These are phyloP conservation scores for Raphanus hybrid DNA, from an alignment of 441 rosid species.

Conservation along the genomic window DNA sequence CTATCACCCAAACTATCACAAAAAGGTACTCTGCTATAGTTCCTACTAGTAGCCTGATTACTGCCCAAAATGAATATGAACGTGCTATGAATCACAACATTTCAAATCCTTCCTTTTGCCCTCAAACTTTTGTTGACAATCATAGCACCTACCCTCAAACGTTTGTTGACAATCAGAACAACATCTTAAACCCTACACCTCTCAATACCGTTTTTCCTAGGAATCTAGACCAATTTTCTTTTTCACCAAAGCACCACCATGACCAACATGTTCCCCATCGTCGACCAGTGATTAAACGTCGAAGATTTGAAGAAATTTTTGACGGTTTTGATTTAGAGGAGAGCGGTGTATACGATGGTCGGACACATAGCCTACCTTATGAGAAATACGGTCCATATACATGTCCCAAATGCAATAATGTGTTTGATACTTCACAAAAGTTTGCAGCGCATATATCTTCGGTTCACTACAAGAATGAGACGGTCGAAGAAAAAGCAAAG, in stretches of 20 bases:
- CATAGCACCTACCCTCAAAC: neutral
- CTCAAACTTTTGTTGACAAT: neutral
- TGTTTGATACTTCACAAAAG: constrained; percentile 28
- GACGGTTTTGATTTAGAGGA: neutral
- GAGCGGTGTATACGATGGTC: constrained; percentile 27
- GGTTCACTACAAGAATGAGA: constrained; percentile 25
- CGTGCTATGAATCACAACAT: constrained; percentile 7
- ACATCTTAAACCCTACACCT: constrained; percentile 21
- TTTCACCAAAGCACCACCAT: constrained; percentile 10
- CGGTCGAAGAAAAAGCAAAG: neutral
- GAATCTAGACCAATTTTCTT: neutral
- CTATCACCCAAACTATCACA: constrained; percentile 22
- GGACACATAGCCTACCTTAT: constrained; percentile 28
- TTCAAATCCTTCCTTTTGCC: constrained; percentile 3
- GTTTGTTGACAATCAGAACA: neutral
- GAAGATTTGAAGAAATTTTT: neutral
- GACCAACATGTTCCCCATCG: constrained; percentile 5
- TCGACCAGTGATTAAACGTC: constrained; percentile 14
- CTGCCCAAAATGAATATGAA: constrained; percentile 5
- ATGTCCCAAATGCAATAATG: constrained; percentile 15
- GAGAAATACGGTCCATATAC: constrained; percentile 32
- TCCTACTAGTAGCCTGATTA: constrained; percentile 3
- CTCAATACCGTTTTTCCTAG: constrained; percentile 3
- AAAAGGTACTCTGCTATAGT: constrained; percentile 13
- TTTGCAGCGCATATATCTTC: constrained; percentile 30